Conservation (phyloP, 192 early-diverging fungal genomes). For the Coemansia sp. region DNA sequence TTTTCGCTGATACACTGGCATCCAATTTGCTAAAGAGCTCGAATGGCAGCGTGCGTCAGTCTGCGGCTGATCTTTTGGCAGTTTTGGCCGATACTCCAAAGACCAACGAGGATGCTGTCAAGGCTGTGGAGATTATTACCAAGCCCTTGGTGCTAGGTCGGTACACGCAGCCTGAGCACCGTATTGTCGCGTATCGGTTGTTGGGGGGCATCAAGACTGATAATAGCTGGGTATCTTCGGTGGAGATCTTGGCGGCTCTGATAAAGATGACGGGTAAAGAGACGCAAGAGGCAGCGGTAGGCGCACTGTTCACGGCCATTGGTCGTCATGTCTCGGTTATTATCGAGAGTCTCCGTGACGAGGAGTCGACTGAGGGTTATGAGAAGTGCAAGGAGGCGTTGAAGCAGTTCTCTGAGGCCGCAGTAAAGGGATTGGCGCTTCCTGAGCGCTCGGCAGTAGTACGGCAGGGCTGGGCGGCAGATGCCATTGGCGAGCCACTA, state of each 20-base stretch:
- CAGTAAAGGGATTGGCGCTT: conserved; percentile 57
- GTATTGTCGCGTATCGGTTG: conserved; percentile 61
- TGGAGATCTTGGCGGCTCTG: conserved; percentile 59
- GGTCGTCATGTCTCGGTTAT: conserved; percentile 58
- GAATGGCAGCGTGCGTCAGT: conserved; percentile 27
- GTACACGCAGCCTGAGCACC: conserved; percentile 67
- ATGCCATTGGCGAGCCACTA: conserved; percentile 57
- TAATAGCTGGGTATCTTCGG: conserved; percentile 39
- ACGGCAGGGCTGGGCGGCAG: conserved; percentile 66
- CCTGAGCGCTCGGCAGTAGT: conserved; percentile 59
- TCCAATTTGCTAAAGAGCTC: conserved; percentile 38
- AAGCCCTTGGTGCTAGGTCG: conserved; percentile 56
- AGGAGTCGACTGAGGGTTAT: conserved; percentile 3
- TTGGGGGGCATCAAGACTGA: conserved; percentile 41
- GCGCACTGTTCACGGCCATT: conserved; percentile 61
- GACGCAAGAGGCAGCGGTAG: conserved; percentile 67
- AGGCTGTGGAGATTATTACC: conserved; percentile 20
- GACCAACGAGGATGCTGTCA: conserved; percentile 16
- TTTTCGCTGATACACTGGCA: conserved; percentile 56
- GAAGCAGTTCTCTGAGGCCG: conserved; percentile 45
- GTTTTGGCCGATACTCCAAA: conserved; percentile 27
- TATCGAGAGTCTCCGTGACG: conserved; percentile 21
- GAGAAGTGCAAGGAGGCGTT: conserved; percentile 36
- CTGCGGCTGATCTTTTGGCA: conserved; percentile 31
- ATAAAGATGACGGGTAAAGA: conserved; percentile 75